phyloP scores from a whole-genome alignment of 2,329 filamentous ascomycete genomes.

The Capronia americana region DNA sequence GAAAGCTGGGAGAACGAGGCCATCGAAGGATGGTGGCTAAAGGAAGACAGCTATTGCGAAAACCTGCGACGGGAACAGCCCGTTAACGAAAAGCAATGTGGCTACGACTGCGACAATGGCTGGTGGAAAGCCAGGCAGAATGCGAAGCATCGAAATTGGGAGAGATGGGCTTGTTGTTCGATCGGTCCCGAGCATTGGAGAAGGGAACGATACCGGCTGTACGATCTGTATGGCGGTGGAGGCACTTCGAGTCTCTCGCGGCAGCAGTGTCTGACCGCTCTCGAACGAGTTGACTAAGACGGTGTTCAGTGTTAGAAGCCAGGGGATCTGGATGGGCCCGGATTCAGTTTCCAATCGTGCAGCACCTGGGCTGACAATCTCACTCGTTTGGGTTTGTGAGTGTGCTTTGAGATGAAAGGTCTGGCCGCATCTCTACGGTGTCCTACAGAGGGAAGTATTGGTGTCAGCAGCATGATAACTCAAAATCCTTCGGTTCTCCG shows the following conservation, averaged over 20 bases:
- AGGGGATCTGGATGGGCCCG: neutral
- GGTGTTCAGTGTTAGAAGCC: neutral
- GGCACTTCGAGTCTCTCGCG: neutral
- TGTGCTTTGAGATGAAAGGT: neutral
- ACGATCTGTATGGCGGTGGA: neutral
- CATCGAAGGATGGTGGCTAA: conserved; percentile 30
- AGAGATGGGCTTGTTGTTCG: conserved; percentile 3
- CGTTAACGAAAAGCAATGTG: conserved; percentile 17
- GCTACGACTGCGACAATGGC: conserved; percentile 26
- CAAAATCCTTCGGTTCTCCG: conserved; percentile 19
- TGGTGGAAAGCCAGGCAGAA: conserved; percentile 21
- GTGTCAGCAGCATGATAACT: conserved; percentile 25
- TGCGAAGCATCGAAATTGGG: conserved; percentile 23
- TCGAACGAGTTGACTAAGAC: neutral
- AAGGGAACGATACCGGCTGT: conserved; percentile 1
- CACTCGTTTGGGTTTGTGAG: neutral
- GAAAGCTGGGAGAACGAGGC: conserved; percentile 26
- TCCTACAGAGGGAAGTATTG: neutral
- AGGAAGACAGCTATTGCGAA: conserved; percentile 30
- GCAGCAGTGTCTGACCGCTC: neutral
- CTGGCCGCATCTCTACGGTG: neutral
- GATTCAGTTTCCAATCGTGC: neutral
- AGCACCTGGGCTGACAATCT: neutral
- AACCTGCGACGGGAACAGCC: conserved; percentile 17
- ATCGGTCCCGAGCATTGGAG: conserved; percentile 15